Base-by-base conservation (phyloP, 352 stramenopile genomes). In the Phytophthora pseudosyringae region DNA sequence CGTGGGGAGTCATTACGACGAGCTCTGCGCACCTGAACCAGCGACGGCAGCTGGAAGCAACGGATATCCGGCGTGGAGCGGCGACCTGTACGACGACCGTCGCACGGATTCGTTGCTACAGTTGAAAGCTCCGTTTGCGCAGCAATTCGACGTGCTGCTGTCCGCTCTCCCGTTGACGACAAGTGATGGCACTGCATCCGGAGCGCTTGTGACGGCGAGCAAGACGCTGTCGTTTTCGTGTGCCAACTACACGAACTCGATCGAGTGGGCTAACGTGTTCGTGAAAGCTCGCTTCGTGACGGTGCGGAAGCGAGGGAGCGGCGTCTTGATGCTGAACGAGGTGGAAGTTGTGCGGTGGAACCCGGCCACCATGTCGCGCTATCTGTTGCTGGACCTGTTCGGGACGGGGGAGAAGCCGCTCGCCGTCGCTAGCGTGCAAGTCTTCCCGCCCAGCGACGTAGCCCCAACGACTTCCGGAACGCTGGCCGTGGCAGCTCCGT, bases 301-400 rank as follows among this genome's bases (percentile, higher is more conserved):
- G 0, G 71, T 91, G 1, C 56, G 65, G 7, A 86, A 78, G 13
- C 58, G 47, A 18, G 77, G 76, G 1, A 13, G 26, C 0, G 63
- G 64, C 0, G 60, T 80, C 0, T 60, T 91, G 16, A 91, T 91
- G 83, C 69, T 91, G 28, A 89, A 89, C 21, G 83, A 91, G 67
- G 79, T 91, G 2, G 69, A 88, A 38, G 77, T 91, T 29, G 53
- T 65, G 5, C 69, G 79, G 10, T 91, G 83, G 83, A 91, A 91
- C 31, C 75, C 83, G 33, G 67, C 70, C 10, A 70, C 72, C 8
- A 72, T 64, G 7, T 73, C 80, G 1, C 69, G 71, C 8, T 88
- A 79, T 39, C 18, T 91, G 16, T 45, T 90, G 12, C 26, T 90
- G 3, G 79, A 88, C 38, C 43, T 91, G 28, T 83, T 83, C 50